phyloP scores from a whole-genome alignment of 2,329 filamentous ascomycete species.

The Talaromyces albobiverticillius region DNA sequence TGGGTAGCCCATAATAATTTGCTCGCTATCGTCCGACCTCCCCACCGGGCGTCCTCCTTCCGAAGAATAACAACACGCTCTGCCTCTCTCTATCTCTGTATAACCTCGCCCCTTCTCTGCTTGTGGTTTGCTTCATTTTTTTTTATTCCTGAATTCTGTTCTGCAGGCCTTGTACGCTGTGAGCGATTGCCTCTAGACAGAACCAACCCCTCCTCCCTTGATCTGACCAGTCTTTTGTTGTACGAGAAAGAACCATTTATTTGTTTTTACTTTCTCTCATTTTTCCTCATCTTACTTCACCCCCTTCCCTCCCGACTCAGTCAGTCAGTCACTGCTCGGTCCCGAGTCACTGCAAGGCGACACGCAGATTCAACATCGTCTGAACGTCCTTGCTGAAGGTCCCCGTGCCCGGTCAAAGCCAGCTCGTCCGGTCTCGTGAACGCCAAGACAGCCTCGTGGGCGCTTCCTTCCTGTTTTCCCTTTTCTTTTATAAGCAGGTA shows the following conservation, averaged over 20 bases:
- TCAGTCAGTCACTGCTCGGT: background rate
- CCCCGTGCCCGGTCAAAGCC: background rate
- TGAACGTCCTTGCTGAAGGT: background rate
- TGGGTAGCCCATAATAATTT: no score
- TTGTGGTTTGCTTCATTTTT: background rate
- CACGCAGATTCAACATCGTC: constrained; percentile 15
- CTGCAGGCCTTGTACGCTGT: no score
- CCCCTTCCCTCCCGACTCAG: background rate
- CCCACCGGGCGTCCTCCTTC: no score
- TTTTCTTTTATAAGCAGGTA: constrained; percentile 15
- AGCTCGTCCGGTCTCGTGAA: constrained; percentile 9
- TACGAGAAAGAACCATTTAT: no score
- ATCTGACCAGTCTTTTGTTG: no score
- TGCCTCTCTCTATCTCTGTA: background rate
- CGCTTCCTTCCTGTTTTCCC: background rate
- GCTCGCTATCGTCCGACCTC: background rate
- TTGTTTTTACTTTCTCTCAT: no score
- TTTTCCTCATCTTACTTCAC: background rate
- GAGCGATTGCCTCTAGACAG: no score
- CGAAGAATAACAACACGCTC: no score
- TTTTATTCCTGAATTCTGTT: no score
- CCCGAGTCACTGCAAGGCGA: constrained; percentile 8
- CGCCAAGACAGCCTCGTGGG: constrained; percentile 8
- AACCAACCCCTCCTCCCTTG: no score
- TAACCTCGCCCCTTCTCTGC: background rate